Percentiles rank a stretch among this genome's conserved stretches.
These are phyloP conservation scores for Hypomontagnella monticulosa DNA, from an alignment of 495 filamentous ascomycete species.

Conservation along the genomic window DNA sequence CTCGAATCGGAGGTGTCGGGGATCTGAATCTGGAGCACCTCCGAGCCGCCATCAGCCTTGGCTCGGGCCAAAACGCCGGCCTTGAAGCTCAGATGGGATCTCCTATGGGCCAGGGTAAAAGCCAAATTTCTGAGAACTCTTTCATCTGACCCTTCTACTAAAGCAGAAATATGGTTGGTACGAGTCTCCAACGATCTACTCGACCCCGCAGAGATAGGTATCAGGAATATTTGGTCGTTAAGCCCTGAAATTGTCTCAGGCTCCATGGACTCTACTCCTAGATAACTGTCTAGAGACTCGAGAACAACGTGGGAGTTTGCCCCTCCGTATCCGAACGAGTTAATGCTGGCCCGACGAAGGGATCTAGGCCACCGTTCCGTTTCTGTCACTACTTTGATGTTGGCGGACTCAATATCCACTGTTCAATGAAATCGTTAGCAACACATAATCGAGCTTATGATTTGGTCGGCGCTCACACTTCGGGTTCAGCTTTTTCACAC, in stretches of 20 bases:
- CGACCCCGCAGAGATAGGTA: slow-evolving; percentile 28
- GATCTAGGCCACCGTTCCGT: slow-evolving; percentile 16
- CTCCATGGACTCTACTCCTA: not conserved
- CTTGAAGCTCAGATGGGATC: slow-evolving; percentile 27
- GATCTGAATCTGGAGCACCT: slow-evolving; percentile 17
- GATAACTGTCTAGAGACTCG: slow-evolving; percentile 43
- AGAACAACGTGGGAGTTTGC: slow-evolving; percentile 56
- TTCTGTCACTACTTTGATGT: slow-evolving; percentile 45
- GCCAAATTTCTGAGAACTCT: slow-evolving; percentile 36
- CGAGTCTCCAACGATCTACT: slow-evolving; percentile 24
- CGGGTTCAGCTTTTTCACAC: slow-evolving; percentile 51
- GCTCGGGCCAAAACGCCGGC: slow-evolving; percentile 29
- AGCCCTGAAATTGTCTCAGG: not conserved
- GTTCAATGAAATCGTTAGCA: not conserved
- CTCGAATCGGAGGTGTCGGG: slow-evolving; percentile 13
- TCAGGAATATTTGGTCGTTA: slow-evolving; percentile 3
- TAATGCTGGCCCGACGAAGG: slow-evolving; percentile 47
- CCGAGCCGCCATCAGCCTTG: not conserved
- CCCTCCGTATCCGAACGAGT: slow-evolving; percentile 60
- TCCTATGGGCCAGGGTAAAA: slow-evolving; percentile 36
- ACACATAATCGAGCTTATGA: not conserved
- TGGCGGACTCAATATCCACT: slow-evolving; percentile 26
- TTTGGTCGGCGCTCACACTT: slow-evolving; percentile 19
- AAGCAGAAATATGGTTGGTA: not conserved
- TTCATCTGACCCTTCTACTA: not conserved